Base-by-base conservation (phyloP, 2,329 filamentous ascomycete genomes). In the Aschersonia sp. region DNA sequence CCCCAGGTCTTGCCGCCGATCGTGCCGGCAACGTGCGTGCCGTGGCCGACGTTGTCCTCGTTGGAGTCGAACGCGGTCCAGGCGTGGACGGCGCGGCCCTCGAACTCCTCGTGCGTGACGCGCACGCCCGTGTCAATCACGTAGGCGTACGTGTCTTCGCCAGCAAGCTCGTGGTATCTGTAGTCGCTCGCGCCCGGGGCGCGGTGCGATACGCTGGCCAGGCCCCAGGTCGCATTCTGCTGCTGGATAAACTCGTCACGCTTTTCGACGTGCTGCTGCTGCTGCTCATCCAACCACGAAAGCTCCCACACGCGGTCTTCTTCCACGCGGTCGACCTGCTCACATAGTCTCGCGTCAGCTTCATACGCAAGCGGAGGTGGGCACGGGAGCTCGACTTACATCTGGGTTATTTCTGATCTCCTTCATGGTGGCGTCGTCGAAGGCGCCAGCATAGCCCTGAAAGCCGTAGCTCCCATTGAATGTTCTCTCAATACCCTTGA, bases 381-480 rank as follows among this genome's bases (percentile, higher is more conserved):
- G 11, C 5, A 42, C 7, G 40, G 2, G 3, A 7, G n/a, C 6
- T 7, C 10, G 1, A 31, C 66, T 61, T 57, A 71, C 70, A 46
- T 69, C 65, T 2, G 66, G 63, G 53, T 61, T 64, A 44, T 58
- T 57, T 54, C 64, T 63, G 46, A 73, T 66, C 52, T 61, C 56
- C 47, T 63, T 58, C 39, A 73, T 52, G n/a, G 66, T 67, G 14
- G 56, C 58, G 4, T 60, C 53, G 47, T 68, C 66, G 46, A 73
- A 69, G 44, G 63, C 55, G 31, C 69, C 68, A 32, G 67, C 60
- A 52, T 73, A 73, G 42, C 65, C 70, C 30, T 64, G 52, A 53
- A 64, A 64, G 48, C 54, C 56, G 47, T 59, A 59, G 29, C 53
- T 53, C 37, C 60, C 58, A 4, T 57, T 49, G 32, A 61, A 63